Evolutionary conservation across 2,329 filamentous ascomycete genomes (phyloP), one percentile per base, ranked within the genome.

Genomic region (Blastomyces silverae): DNA sequence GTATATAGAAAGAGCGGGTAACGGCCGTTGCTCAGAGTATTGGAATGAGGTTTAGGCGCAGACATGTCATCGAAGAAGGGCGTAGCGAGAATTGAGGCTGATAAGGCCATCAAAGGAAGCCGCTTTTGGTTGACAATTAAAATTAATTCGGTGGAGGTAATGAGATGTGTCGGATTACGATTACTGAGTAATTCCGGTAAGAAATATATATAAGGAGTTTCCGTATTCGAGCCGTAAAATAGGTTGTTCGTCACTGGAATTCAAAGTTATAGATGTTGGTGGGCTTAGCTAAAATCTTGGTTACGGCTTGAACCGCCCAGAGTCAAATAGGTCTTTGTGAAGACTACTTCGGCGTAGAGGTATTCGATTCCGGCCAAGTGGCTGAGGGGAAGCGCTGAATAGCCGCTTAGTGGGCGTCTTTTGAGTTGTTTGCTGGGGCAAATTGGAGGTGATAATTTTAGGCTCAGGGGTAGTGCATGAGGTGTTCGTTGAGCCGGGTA

Each of bases 351-450:
- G 63, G 50, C 66, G 67, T 58, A 67, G 60, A 37, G 67, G 66
- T 44, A 67, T 67, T 28, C 53, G 63, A 44, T 64, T 63, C 56
- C 58, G 64, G 44, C 62, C 52, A 46, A 50, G 46, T 58, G 56
- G 48, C 2, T 66, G 42, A 11, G 61, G 61, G 55, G 62, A 62
- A 17, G 56, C 28, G 31, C 44, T 66, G 22, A 42, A 64, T 50
- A 62, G 46, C 37, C 60, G 39, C 28, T 50, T 61, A 3, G 10
- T 56, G 13, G 55, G 39, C 3, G 15, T 58, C 20, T 48, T 50
- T 34, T 58, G 58, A 50, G 61, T 62, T 10, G 48, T 70, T 70
- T 61, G 59, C 28, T 70, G 70, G 2, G 74, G 69, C 70, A 73
- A 76, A 60, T 67, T 17, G 61, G 28, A 53, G 34, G 22, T 34